phyloP scores from a whole-genome alignment of 306 rosid species.

The Casuarina glauca region DNA sequence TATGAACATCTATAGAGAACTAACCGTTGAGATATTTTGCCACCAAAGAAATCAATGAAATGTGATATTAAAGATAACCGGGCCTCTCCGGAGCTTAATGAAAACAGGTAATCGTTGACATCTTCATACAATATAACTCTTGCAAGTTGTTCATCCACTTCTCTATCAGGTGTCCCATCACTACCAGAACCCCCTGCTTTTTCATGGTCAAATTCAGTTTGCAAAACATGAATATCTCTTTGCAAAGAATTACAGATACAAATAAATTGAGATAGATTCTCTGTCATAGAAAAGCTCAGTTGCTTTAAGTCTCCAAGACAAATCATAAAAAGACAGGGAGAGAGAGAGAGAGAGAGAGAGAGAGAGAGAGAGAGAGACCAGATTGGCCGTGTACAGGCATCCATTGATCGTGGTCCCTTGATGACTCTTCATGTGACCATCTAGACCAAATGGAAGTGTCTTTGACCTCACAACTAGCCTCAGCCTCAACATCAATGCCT shows the following conservation, averaged over 20 bases:
- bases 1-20: conserved; percentile 33
- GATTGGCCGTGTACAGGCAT: conserved; percentile 66
- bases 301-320: conserved; percentile 9
- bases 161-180: conserved; percentile 46
- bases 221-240: conserved; percentile 12
- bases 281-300: conserved; percentile 13
- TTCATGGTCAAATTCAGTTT: conserved; percentile 34
- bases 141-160: conserved; percentile 69
- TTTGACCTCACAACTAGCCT: conserved; percentile 61
- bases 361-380: conserved; percentile 40
- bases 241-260: conserved; percentile 16
- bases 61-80: conserved; percentile 65
- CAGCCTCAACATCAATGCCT: conserved; percentile 73
- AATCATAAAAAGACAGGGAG: neutral
- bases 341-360: conserved; percentile 17
- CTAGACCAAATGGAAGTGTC: conserved; percentile 72
- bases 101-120: conserved; percentile 76
- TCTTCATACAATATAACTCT: conserved; percentile 83
- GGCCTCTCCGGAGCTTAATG: conserved; percentile 77
- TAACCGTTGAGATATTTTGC: conserved; percentile 71
- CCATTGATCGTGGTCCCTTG: conserved; percentile 88
- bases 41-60: conserved; percentile 82
- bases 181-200: conserved; percentile 41
- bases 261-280: conserved; percentile 2
- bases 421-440: conserved; percentile 92